A percentile compares a stretch with the other conserved stretches of the same genome.
Evolutionary conservation across 192 early-diverging fungal genomes (phyloP).

Genomic region (Mortierella antarctica): DNA sequence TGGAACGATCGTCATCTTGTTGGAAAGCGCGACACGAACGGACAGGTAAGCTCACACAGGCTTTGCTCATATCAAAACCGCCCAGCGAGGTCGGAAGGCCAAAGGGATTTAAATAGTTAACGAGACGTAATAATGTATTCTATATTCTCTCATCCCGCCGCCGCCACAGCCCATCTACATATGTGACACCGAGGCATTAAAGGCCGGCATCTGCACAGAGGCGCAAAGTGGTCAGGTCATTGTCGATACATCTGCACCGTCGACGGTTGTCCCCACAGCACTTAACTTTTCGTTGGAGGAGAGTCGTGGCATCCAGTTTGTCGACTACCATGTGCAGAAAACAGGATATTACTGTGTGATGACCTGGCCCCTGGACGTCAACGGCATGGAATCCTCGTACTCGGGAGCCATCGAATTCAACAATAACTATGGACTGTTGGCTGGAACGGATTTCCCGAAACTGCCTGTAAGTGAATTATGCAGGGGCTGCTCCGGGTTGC

Average conservation of each 20-base stretch:
- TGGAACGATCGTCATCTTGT: constrained; percentile 57
- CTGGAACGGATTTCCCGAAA: constrained; percentile 91
- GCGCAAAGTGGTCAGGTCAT: constrained; percentile 65
- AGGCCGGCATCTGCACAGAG: constrained; percentile 63
- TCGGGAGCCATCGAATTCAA: constrained; percentile 70
- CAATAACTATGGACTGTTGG: constrained; percentile 87
- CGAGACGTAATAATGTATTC: background rate
- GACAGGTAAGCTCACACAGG: constrained; percentile 10
- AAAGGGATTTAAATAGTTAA: background rate
- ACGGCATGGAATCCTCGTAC: constrained; percentile 42
- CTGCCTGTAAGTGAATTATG: constrained; percentile 64
- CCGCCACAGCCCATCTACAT: constrained; percentile 53
- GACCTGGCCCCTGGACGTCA: constrained; percentile 46
- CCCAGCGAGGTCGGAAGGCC: background rate
- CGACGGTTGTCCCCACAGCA: constrained; percentile 34
- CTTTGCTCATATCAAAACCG: constrained; percentile 1
- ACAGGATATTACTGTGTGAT: constrained; percentile 92
- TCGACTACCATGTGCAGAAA: constrained; percentile 72
- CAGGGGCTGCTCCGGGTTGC: background rate
- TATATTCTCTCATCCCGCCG: background rate
- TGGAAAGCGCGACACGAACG: constrained; percentile 38
- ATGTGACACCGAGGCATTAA: constrained; percentile 66
- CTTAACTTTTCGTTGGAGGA: constrained; percentile 47
- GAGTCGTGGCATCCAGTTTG: constrained; percentile 52
- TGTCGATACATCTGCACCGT: constrained; percentile 57